phyloP scores from a whole-genome alignment of 352 stramenopile species.

The Phytophthora podocarpi region DNA sequence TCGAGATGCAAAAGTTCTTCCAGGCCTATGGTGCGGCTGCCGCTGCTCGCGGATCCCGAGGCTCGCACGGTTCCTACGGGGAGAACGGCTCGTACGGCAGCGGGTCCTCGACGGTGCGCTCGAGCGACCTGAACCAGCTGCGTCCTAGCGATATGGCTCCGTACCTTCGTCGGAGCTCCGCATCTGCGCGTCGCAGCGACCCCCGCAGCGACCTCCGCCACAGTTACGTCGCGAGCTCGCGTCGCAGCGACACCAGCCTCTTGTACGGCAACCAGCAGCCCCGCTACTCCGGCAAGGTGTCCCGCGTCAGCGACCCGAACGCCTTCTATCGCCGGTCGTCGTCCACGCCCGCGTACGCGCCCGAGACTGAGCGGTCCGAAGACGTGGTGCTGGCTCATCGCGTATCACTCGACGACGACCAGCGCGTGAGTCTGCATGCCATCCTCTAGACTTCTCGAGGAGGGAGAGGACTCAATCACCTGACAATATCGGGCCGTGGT shows the following conservation, averaged over 20 bases:
- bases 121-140: constrained; percentile 53
- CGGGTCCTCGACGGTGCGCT: constrained; percentile 54
- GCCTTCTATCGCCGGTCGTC: constrained; percentile 50
- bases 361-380: constrained; percentile 41
- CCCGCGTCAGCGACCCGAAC: constrained; percentile 53
- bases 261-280: constrained; percentile 34
- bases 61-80: constrained; percentile 36
- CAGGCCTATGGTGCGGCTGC: constrained; percentile 54
- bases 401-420: constrained; percentile 62
- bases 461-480: constrained; percentile 8
- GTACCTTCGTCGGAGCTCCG: constrained; percentile 43
- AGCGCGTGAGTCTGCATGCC: constrained; percentile 67
- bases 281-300: constrained; percentile 33
- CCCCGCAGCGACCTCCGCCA: constrained; percentile 23
- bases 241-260: constrained; percentile 41
- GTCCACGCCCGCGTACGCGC: constrained; percentile 36
- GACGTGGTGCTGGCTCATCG: constrained; percentile 64
- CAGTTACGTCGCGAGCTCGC: constrained; percentile 37
- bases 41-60: constrained; percentile 28
- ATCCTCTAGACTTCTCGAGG: constrained; percentile 48
- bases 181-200: constrained; percentile 31
- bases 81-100: constrained; percentile 54
- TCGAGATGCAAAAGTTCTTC: constrained; percentile 79
- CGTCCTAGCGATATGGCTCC: constrained; percentile 35
- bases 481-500: background rate